Evolutionary conservation across 805 yeast genomes (phyloP), one percentile per base, ranked within the genome.

Genomic region (Nakazawaea wyomingensis): DNA sequence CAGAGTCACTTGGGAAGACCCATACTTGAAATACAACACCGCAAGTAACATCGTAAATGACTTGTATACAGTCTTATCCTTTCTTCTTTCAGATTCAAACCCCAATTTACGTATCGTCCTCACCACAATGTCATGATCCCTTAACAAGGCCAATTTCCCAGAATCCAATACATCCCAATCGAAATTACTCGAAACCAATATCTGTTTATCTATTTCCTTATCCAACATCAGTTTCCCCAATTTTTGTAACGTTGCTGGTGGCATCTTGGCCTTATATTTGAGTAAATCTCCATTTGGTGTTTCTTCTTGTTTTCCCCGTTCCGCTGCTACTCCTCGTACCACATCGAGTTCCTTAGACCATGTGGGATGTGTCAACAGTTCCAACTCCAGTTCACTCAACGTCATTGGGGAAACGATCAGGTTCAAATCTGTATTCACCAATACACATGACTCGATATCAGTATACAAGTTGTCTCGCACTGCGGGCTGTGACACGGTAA

Each of bases 391-490:
- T 14, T 35, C 38, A 14, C 30, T 24, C 11, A 35, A 26, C 6
- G 7, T 1, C 21, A 35, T 6, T 4, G 38, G 38, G 13, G 29
- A n/a, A 5, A 26, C 16, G 1, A 35, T 14, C 20, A n/a, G 7
- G 30, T 35, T 35, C 21, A 35, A 16, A 17, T 35, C 38, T 16
- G 38, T 34, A 28, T 34, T 20, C 14, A 32, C 18, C 27, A 34
- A 34, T n/a, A 20, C 13, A 6, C 22, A 6, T 20, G n/a, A 11
- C 10, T 34, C 27, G 16, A 39, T 34, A 21, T 40, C 21, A 11
- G 17, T 30, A 20, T 41, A 41, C 27, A 41, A 20, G 18, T 41
- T 32, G 17, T 28, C 36, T 41, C 44, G 20, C 33, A 42, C 37
- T n/a, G 33, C 20, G 4, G 41, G 40, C 14, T 21, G 28, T n/a